Percentiles rank a stretch among this genome's conserved stretches.
These are phyloP conservation scores for Oxalis stricta DNA, from an alignment of 441 rosid genomes.

Conservation along the genomic window DNA sequence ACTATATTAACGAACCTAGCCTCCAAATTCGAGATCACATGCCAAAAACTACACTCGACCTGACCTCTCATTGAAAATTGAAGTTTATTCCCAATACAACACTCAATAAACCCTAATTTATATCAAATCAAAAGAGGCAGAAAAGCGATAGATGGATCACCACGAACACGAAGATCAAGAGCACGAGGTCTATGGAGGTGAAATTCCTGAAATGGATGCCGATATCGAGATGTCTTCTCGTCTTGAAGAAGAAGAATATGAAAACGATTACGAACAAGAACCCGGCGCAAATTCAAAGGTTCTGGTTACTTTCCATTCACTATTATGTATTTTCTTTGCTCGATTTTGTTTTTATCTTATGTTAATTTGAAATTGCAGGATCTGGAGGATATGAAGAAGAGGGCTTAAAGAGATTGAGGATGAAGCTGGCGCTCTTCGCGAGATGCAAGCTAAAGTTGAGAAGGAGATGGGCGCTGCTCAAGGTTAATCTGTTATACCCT, in stretches of 20 bases:
- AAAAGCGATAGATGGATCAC: slow-evolving; percentile 29
- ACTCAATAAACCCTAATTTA: not conserved
- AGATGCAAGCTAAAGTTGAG: slow-evolving; percentile 80
- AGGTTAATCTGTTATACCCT: slow-evolving; percentile 24
- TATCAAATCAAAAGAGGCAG: slow-evolving; percentile 1
- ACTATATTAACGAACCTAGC: no score
- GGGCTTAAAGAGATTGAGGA: slow-evolving; percentile 69
- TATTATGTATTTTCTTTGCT: not conserved
- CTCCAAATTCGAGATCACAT: no score
- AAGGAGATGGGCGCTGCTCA: slow-evolving; percentile 69
- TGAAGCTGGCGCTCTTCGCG: slow-evolving; percentile 70
- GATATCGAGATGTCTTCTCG: slow-evolving; percentile 27
- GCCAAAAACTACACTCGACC: no score
- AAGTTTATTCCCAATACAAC: not conserved
- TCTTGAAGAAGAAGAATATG: slow-evolving; percentile 32
- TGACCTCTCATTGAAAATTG: not conserved
- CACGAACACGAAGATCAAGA: slow-evolving; percentile 43
- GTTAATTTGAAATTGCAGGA: slow-evolving; percentile 21
- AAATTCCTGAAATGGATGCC: slow-evolving; percentile 58
- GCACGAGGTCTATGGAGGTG: slow-evolving; percentile 71
- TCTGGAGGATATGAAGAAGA: slow-evolving; percentile 64
- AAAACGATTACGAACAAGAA: slow-evolving; percentile 25
- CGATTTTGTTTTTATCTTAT: not conserved
- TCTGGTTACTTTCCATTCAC: not conserved
- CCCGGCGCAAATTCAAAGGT: slow-evolving; percentile 36